phyloP scores from a whole-genome alignment of 2,329 filamentous ascomycete species.

The Dactylellina haptotyla region DNA sequence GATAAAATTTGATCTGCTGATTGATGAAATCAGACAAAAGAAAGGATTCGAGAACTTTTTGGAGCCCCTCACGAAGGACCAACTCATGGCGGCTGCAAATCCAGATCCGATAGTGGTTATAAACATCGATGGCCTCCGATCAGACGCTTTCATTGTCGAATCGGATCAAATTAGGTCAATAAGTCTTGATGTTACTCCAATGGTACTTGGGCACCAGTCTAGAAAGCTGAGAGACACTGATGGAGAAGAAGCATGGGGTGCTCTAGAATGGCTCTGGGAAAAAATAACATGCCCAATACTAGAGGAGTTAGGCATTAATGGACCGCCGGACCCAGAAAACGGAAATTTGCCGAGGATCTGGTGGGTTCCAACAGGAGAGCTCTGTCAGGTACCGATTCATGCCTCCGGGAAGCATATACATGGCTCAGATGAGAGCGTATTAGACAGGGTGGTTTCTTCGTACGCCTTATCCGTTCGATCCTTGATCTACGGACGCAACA shows the following conservation, averaged over 20 bases:
- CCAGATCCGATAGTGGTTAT: conserved; percentile 59
- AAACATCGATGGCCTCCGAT: conserved; percentile 58
- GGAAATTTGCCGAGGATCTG: conserved; percentile 59
- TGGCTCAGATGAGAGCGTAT: conserved; percentile 56
- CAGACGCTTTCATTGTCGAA: conserved; percentile 60
- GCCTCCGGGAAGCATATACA: conserved; percentile 59
- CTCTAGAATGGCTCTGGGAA: conserved; percentile 60
- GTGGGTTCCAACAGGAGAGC: conserved; percentile 60
- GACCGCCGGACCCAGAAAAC: conserved; percentile 27
- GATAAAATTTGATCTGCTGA: conserved; percentile 4
- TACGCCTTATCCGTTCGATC: conserved; percentile 61
- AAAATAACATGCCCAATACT: conserved; percentile 58
- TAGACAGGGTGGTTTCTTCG: conserved; percentile 62
- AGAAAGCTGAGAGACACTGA: background rate
- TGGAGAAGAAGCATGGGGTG: conserved; percentile 23
- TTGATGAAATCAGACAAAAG: conserved; percentile 51
- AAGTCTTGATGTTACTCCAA: conserved; percentile 47
- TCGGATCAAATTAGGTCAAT: conserved; percentile 51
- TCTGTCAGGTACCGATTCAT: conserved; percentile 60
- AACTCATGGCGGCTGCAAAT: conserved; percentile 56
- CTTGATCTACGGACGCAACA: conserved; percentile 58
- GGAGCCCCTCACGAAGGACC: conserved; percentile 38
- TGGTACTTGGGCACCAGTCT: conserved; percentile 9
- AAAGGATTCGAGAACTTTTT: conserved; percentile 59
- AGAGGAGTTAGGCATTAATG: conserved; percentile 56